Base-by-base conservation (phyloP, 2,329 filamentous ascomycete species). In the Venturia pyrina region DNA sequence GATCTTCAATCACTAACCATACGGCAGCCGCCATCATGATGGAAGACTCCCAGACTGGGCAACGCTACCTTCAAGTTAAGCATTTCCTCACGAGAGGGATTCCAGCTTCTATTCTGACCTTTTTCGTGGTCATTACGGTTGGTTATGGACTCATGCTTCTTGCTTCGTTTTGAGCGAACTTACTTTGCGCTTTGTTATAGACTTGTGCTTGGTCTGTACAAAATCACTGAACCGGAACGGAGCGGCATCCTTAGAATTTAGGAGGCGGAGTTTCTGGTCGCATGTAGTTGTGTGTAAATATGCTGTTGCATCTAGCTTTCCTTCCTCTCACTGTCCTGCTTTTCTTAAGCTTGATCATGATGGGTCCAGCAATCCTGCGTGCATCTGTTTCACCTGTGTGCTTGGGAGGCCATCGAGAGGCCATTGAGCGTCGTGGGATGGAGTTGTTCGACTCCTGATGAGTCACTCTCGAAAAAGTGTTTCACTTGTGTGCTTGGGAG, bases 81-180 rank as follows among this genome's bases (percentile, higher is more conserved):
- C 95, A 99, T 75, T 99, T 99, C 77, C 88, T 99, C 72, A 96
- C 89, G 63, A 83, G 93, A n/a, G 95, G 95, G 73, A 86, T 99
- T 46, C 93, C 95, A 0, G 88, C 89, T 73, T 96, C 90, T 76
- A 75, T 98, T 44, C 81, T 97, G 65, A 88, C 92, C 0, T 88
- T 96, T 70, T 76, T 82, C 0, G 90, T 99, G 11, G 88, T 97
- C 53, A 83, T 98, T 37, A 93, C 91, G 0, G 79, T 99, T 53
- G 96, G 95, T 0, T 99, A 97, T 77, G 91, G 88, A 1, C 81
- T 96, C 69, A 97, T 98, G 92, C 82, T 88, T 69, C 81, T 91
- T 62, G 87, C 85, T 13, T 87, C 87, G 0, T 81, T 91, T 63
- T 89, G 44, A 64, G 43, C 44, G 43, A 57, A n/a, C 5, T n/a